Percentiles rank a stretch among this genome's conserved stretches.
Evolutionary conservation across 2,329 filamentous ascomycete genomes (phyloP).

Genomic region (Leptoxyphium fumago): DNA sequence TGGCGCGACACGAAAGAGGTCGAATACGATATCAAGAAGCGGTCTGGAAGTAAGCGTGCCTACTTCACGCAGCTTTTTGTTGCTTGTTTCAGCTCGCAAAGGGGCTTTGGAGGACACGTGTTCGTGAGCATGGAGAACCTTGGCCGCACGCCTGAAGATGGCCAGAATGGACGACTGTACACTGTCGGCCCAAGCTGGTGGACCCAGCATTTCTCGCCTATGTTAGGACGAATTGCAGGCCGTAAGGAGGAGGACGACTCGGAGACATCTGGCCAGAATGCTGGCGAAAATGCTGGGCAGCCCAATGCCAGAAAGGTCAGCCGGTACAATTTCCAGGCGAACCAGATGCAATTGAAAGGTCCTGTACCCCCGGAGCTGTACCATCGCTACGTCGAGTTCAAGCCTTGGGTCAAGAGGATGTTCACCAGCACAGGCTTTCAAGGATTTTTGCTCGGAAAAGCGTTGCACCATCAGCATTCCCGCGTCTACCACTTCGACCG

Average conservation of each 20-base stretch:
- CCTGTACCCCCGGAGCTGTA: constrained; percentile 70
- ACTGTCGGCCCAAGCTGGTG: constrained; percentile 64
- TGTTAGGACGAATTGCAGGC: constrained; percentile 71
- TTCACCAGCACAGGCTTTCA: constrained; percentile 65
- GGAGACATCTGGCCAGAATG: constrained; percentile 20
- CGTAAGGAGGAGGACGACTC: constrained; percentile 35
- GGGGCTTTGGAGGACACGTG: constrained; percentile 56
- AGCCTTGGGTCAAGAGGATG: constrained; percentile 77
- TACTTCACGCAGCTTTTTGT: constrained; percentile 59
- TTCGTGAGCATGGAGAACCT: constrained; percentile 64
- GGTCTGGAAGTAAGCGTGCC: constrained; percentile 73
- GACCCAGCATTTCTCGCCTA: constrained; percentile 74
- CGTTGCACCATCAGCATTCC: constrained; percentile 77
- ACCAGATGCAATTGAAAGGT: constrained; percentile 74
- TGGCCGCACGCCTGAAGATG: constrained; percentile 50
- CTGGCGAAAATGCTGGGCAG: constrained; percentile 1
- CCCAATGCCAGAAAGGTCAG: constrained; percentile 35
- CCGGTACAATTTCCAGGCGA: constrained; percentile 71
- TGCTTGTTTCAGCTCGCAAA: constrained; percentile 44
- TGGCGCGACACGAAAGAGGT: constrained; percentile 56
- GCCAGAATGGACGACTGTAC: constrained; percentile 49
- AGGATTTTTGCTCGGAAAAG: constrained; percentile 67
- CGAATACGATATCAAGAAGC: constrained; percentile 62
- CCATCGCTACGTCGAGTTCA: constrained; percentile 87
- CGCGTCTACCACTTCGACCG: constrained; percentile 81